Conservation (phyloP, 306 rosid genomes). For the Myrica gale region DNA sequence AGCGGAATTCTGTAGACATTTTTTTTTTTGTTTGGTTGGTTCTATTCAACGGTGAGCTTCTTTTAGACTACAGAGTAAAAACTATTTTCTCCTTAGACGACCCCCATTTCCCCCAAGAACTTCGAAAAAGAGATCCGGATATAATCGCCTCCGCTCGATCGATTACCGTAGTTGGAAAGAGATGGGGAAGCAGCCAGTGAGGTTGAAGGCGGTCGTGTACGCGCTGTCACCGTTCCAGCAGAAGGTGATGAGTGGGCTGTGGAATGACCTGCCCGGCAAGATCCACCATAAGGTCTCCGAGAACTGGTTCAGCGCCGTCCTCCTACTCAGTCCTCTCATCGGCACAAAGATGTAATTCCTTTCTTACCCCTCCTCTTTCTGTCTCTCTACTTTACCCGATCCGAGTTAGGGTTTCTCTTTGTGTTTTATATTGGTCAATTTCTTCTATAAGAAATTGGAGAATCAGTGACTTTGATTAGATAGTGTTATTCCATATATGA, state of each 20-base stretch:
- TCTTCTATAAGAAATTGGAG: background rate
- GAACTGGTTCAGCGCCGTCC: constrained; percentile 77
- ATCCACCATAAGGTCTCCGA: constrained; percentile 88
- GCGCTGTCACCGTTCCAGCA: constrained; percentile 89
- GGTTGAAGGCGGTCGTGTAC: constrained; percentile 73
- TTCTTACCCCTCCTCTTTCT: background rate
- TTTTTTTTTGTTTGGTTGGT: too few species aligned
- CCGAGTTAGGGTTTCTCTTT: constrained; percentile 13
- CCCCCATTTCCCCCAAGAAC: background rate
- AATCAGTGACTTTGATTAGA: background rate
- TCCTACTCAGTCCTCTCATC: constrained; percentile 61
- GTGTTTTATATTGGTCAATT: background rate
- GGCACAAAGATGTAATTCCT: constrained; percentile 51
- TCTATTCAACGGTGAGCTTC: background rate
- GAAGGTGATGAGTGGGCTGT: constrained; percentile 78
- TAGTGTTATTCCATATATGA: background rate
- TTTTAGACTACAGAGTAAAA: background rate
- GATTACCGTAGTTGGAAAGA: background rate
- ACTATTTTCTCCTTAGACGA: background rate
- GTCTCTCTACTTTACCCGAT: background rate
- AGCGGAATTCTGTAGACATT: too few species aligned
- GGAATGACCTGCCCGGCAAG: constrained; percentile 74
- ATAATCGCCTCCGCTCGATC: background rate
- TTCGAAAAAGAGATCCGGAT: background rate
- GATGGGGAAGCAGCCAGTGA: constrained; percentile 74